These are phyloP conservation scores for Fusarium tjaetaba DNA, from an alignment of 2,329 filamentous ascomycete genomes.

Conservation along the genomic window DNA sequence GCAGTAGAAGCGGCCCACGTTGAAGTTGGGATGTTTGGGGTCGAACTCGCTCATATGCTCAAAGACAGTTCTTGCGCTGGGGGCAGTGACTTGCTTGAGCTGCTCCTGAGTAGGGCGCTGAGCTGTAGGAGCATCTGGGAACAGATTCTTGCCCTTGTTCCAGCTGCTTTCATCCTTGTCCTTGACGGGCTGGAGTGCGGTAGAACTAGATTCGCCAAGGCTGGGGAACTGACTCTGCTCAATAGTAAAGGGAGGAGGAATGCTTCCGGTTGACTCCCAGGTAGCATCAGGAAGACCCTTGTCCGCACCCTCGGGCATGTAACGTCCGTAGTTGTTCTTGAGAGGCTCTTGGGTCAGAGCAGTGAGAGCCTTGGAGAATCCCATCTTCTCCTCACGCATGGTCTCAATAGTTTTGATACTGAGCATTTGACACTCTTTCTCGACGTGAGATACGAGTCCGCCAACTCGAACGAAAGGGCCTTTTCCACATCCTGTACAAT, in stretches of 20 bases:
- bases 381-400: constrained; percentile 50
- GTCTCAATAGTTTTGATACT: constrained; percentile 45
- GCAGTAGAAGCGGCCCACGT: constrained; percentile 58
- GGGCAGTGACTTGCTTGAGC: constrained; percentile 18
- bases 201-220: constrained; percentile 8
- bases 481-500: constrained; percentile 58
- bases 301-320: constrained; percentile 33
- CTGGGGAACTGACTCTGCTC: constrained; percentile 30
- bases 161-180: constrained; percentile 27
- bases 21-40: constrained; percentile 59
- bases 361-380: constrained; percentile 48
- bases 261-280: neutral
- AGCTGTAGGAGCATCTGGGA: constrained; percentile 37
- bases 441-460: constrained; percentile 57
- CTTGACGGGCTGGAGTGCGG: neutral
- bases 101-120: constrained; percentile 34
- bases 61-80: constrained; percentile 13
- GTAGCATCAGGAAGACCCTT: neutral
- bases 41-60: constrained; percentile 50
- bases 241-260: constrained; percentile 6
- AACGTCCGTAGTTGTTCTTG: constrained; percentile 43
- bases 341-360: constrained; percentile 40
- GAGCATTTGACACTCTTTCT: constrained; percentile 54
- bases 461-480: constrained; percentile 51
- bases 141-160: constrained; percentile 34